phyloP scores from a whole-genome alignment of 208 protist genomes.

The Crithidia brevicula region DNA sequence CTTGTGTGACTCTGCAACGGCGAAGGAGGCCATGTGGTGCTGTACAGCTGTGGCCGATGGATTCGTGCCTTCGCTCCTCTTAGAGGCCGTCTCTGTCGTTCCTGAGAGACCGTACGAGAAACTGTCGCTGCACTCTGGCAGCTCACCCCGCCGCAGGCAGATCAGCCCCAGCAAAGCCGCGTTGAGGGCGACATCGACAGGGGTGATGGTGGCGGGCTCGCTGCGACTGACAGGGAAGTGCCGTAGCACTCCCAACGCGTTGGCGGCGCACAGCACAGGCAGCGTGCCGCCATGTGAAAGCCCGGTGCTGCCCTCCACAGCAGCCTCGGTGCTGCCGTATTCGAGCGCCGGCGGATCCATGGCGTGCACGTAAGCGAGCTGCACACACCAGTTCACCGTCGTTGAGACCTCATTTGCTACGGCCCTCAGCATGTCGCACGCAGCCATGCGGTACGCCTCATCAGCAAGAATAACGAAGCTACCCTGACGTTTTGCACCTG shows the following conservation, averaged over 20 bases:
- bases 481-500: background rate
- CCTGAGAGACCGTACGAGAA: background rate
- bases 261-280: constrained; percentile 55
- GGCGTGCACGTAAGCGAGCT: constrained; percentile 34
- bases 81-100: too few species aligned
- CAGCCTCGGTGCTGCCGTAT: constrained; percentile 39
- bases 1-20: constrained; percentile 24
- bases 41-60: background rate
- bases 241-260: constrained; percentile 56
- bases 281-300: constrained; percentile 33
- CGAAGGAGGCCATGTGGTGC: constrained; percentile 27
- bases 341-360: constrained; percentile 63
- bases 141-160: constrained; percentile 14
- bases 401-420: constrained; percentile 14
- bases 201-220: constrained; percentile 48
- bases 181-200: constrained; percentile 72
- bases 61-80: background rate
- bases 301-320: constrained; percentile 7
- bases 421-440: constrained; percentile 10
- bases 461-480: constrained; percentile 28
- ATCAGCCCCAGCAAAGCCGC: constrained; percentile 35
- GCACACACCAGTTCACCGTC: constrained; percentile 22
- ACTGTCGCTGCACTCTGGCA: constrained; percentile 20
- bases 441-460: constrained; percentile 20
- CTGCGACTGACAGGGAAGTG: constrained; percentile 45